Evolutionary conservation across 2,329 filamentous ascomycete genomes (phyloP).

Genomic region (Trichoderma sp.): DNA sequence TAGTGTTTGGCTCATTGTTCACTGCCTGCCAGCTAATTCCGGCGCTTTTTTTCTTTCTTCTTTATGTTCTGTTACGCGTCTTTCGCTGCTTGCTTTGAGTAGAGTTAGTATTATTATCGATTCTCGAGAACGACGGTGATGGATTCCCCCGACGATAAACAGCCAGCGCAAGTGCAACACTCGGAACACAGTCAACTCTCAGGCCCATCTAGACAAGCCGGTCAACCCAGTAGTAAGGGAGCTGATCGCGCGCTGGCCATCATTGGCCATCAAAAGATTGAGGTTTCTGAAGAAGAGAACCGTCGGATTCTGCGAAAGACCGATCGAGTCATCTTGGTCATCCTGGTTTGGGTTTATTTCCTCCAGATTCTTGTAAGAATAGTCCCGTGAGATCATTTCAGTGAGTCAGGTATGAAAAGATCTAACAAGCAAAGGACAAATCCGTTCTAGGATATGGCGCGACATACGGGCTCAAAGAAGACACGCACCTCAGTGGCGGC

Average conservation of each 20-base stretch:
- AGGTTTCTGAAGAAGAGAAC: constrained; percentile 25
- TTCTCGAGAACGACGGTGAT: not conserved
- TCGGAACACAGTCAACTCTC: not conserved
- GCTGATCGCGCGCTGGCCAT: constrained; percentile 11
- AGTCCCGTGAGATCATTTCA: not conserved
- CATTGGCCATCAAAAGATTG: not conserved
- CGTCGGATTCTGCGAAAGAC: constrained; percentile 57
- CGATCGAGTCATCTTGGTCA: constrained; percentile 54
- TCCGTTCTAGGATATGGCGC: constrained; percentile 55
- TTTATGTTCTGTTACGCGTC: not conserved
- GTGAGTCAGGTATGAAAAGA: not conserved
- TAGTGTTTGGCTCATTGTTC: not conserved
- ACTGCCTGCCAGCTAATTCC: not conserved
- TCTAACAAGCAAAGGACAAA: constrained; percentile 42
- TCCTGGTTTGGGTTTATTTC: constrained; percentile 58
- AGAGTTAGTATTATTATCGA: not conserved
- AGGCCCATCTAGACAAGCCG: not conserved
- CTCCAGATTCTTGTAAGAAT: constrained; percentile 45
- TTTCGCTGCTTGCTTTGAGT: not conserved
- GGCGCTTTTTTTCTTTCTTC: not conserved
- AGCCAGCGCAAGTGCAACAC: constrained; percentile 1
- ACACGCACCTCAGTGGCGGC: constrained; percentile 49
- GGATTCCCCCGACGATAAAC: constrained; percentile 1
- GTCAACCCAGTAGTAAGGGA: not conserved
- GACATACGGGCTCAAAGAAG: constrained; percentile 51